phyloP scores from a whole-genome alignment of 2,329 filamentous ascomycete species.

The Zymoseptoria brevis region DNA sequence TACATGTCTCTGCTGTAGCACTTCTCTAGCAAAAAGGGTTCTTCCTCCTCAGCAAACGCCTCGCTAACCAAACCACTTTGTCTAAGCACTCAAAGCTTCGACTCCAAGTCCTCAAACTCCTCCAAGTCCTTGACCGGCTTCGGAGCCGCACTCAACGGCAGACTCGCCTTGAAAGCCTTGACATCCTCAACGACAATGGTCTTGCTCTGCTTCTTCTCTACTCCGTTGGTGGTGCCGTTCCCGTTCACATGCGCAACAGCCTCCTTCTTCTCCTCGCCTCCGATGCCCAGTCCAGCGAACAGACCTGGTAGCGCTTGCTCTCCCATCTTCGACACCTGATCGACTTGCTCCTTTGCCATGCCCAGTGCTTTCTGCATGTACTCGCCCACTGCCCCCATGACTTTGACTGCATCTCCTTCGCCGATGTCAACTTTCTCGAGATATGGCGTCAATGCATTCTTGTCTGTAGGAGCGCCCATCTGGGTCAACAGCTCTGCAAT shows the following conservation, averaged over 20 bases:
- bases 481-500: conserved; percentile 41
- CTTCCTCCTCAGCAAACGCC: not conserved
- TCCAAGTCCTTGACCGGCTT: conserved; percentile 65
- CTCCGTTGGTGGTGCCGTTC: conserved; percentile 29
- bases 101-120: conserved; percentile 76
- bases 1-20: not conserved
- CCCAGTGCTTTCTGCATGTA: conserved; percentile 35
- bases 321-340: conserved; percentile 30
- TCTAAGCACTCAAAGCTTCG: conserved; percentile 52
- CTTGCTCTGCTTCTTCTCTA: conserved; percentile 42
- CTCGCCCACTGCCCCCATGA: conserved; percentile 37
- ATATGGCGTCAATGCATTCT: conserved; percentile 34
- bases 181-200: conserved; percentile 67
- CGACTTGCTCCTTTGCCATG: conserved; percentile 43
- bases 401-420: conserved; percentile 25
- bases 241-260: conserved; percentile 13
- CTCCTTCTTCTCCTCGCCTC: conserved; percentile 23
- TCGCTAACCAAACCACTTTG: not conserved
- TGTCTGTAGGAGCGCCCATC: conserved; percentile 40
- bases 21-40: not conserved
- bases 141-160: conserved; percentile 65
- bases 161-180: conserved; percentile 66
- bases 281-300: conserved; percentile 33
- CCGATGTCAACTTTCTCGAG: conserved; percentile 42
- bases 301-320: not conserved